phyloP scores from a whole-genome alignment of 495 filamentous ascomycete genomes.

The Aspergillus kassunensis region DNA sequence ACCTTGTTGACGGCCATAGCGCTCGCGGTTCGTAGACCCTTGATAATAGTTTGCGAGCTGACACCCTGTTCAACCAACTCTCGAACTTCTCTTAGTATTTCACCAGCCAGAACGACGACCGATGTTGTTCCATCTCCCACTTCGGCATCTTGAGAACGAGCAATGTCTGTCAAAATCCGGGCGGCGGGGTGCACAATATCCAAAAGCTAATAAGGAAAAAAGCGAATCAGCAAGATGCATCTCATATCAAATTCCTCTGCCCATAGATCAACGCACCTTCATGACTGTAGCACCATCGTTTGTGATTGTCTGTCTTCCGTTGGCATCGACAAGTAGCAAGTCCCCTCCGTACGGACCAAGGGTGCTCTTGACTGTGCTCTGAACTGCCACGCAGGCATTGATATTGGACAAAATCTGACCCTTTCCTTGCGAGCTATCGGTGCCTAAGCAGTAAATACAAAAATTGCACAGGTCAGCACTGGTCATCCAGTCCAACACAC shows the following conservation, averaged over 20 bases:
- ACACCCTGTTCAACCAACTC: slow-evolving; percentile 95
- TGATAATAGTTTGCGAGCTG: slow-evolving; percentile 95
- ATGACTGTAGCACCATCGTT: slow-evolving; percentile 99
- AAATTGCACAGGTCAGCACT: slow-evolving; percentile 12
- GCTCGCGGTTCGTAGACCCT: slow-evolving; percentile 85
- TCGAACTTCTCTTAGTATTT: slow-evolving; percentile 93
- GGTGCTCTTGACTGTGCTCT: slow-evolving; percentile 90
- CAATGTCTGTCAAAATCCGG: slow-evolving; percentile 96
- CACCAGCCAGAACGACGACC: slow-evolving; percentile 91
- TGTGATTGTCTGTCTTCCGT: slow-evolving; percentile 94
- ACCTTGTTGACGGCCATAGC: slow-evolving; percentile 97
- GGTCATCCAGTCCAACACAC: slow-evolving; percentile 14
- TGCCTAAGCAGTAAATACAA: slow-evolving; percentile 54
- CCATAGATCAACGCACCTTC: slow-evolving; percentile 62
- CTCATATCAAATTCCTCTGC: not conserved
- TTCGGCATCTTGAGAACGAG: slow-evolving; percentile 97
- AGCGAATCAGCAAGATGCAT: not conserved
- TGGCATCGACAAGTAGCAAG: slow-evolving; percentile 88
- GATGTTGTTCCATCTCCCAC: slow-evolving; percentile 98
- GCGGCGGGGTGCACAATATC: slow-evolving; percentile 98
- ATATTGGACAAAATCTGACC: slow-evolving; percentile 98
- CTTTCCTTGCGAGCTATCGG: slow-evolving; percentile 94
- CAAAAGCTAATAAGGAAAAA: slow-evolving; percentile 61
- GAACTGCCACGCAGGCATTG: slow-evolving; percentile 96
- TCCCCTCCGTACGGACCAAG: slow-evolving; percentile 98